These are phyloP conservation scores for Quercus alba DNA, from an alignment of 306 rosid species.

Conservation along the genomic window DNA sequence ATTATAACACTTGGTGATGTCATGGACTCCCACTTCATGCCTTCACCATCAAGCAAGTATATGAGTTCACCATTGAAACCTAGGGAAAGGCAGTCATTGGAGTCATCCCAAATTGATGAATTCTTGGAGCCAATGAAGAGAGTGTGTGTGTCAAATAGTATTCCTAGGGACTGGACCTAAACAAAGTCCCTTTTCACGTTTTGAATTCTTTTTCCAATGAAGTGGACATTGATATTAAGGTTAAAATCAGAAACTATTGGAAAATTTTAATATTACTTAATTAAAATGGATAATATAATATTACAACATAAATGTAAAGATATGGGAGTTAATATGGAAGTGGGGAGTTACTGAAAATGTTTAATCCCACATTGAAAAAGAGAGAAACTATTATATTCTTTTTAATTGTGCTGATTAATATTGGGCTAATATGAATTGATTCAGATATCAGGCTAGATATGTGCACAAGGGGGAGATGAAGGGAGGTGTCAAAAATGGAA, in stretches of 20 bases:
- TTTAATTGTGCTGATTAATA: no score
- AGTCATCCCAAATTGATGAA: slow-evolving; percentile 20
- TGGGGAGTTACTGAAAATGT: no score
- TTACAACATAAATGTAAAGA: no score
- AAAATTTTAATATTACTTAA: no score
- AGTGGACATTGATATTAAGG: slow-evolving; percentile 33
- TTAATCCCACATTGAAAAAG: no score
- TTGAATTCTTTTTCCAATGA: slow-evolving; percentile 22
- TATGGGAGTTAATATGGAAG: no score
- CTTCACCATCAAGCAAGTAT: slow-evolving; percentile 1
- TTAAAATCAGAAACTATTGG: slow-evolving; percentile 6
- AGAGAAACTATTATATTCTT: no score
- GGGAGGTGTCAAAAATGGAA: no score
- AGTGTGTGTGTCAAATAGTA: slow-evolving; percentile 23
- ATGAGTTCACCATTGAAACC: slow-evolving; percentile 8
- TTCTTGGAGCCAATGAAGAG: slow-evolving; percentile 22
- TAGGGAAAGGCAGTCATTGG: slow-evolving; percentile 15
- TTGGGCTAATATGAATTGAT: no score
- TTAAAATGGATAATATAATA: no score
- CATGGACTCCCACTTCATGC: slow-evolving; percentile 3
- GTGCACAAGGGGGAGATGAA: no score
- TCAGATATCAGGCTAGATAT: no score
- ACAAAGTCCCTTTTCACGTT: slow-evolving; percentile 55
- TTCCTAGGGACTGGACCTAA: slow-evolving; percentile 34
- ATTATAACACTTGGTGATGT: not conserved